These are phyloP conservation scores for Psilocybe mexicana DNA, from an alignment of 1,284 basidiomycete species.

Conservation along the genomic window DNA sequence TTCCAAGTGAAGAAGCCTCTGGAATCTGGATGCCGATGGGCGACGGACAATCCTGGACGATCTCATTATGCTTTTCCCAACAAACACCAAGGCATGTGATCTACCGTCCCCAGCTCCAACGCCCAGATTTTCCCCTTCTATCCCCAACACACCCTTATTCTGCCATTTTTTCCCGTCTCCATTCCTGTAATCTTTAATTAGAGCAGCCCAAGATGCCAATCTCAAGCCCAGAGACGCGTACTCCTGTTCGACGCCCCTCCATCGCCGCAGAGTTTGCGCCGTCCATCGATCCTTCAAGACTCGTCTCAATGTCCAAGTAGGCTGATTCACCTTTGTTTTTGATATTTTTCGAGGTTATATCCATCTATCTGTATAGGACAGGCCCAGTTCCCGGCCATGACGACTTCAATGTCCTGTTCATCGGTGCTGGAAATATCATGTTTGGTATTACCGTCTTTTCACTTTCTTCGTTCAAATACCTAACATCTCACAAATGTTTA, in stretches of 20 bases:
- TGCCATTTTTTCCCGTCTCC: slow-evolving; percentile 9
- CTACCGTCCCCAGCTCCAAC: background rate
- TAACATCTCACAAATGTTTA: slow-evolving; percentile 29
- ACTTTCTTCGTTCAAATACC: background rate
- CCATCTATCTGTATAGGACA: slow-evolving; percentile 38
- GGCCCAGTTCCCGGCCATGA: slow-evolving; percentile 57
- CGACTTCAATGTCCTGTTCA: slow-evolving; percentile 88
- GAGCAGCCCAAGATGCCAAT: slow-evolving; percentile 11
- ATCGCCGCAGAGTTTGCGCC: slow-evolving; percentile 48
- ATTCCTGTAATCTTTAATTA: background rate
- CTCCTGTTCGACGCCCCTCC: slow-evolving; percentile 18
- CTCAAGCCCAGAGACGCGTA: slow-evolving; percentile 10
- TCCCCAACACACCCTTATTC: background rate
- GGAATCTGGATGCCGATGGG: background rate
- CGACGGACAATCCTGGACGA: background rate
- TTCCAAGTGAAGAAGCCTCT: background rate
- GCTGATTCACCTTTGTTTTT: slow-evolving; percentile 11
- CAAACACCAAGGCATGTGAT: slow-evolving; percentile 1
- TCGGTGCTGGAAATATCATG: slow-evolving; percentile 95
- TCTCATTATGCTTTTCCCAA: background rate
- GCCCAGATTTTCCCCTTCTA: background rate
- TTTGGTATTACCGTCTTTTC: slow-evolving; percentile 56
- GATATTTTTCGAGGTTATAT: background rate
- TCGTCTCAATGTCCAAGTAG: slow-evolving; percentile 80
- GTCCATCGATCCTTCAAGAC: slow-evolving; percentile 74